phyloP scores from a whole-genome alignment of 2,329 filamentous ascomycete genomes.

The Trichophyton equinum region DNA sequence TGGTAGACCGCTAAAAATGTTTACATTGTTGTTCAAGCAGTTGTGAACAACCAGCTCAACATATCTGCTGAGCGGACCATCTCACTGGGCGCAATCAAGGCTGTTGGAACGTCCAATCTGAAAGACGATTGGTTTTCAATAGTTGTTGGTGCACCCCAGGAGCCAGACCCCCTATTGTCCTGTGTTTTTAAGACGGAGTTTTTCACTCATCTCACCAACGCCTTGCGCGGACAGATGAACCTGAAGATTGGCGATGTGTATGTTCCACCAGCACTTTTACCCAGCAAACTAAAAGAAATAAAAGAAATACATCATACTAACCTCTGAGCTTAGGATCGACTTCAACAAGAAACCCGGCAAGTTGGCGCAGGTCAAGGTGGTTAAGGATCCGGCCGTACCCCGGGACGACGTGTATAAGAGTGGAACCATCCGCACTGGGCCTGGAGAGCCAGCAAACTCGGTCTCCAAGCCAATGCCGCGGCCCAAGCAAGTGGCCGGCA shows the following conservation, averaged over 20 bases:
- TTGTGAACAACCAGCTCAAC: constrained; percentile 69
- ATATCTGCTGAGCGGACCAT: constrained; percentile 73
- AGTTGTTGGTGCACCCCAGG: constrained; percentile 76
- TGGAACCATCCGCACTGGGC: constrained; percentile 71
- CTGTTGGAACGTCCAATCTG: constrained; percentile 63
- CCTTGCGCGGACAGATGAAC: constrained; percentile 67
- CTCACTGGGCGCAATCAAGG: constrained; percentile 78
- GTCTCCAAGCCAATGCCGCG: constrained; percentile 74
- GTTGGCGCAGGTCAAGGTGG: constrained; percentile 70
- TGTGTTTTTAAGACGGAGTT: constrained; percentile 96
- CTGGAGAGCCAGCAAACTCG: constrained; percentile 72
- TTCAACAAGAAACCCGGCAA: constrained; percentile 98
- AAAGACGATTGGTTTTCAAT: constrained; percentile 97
- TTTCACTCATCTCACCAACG: constrained; percentile 77
- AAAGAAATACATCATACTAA: background rate
- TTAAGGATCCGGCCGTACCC: constrained; percentile 68
- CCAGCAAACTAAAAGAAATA: background rate
- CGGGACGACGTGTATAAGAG: constrained; percentile 86
- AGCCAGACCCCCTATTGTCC: constrained; percentile 83
- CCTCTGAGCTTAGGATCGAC: constrained; percentile 48
- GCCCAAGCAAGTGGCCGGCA: constrained; percentile 70
- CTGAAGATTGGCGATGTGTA: constrained; percentile 64
- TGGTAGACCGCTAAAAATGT: constrained; percentile 62
- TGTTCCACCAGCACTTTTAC: constrained; percentile 17
- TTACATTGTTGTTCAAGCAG: constrained; percentile 73